Percentiles rank a stretch among this genome's conserved stretches.
Conservation (phyloP, 2,329 filamentous ascomycete species). For the Cladophialophora exuberans region DNA sequence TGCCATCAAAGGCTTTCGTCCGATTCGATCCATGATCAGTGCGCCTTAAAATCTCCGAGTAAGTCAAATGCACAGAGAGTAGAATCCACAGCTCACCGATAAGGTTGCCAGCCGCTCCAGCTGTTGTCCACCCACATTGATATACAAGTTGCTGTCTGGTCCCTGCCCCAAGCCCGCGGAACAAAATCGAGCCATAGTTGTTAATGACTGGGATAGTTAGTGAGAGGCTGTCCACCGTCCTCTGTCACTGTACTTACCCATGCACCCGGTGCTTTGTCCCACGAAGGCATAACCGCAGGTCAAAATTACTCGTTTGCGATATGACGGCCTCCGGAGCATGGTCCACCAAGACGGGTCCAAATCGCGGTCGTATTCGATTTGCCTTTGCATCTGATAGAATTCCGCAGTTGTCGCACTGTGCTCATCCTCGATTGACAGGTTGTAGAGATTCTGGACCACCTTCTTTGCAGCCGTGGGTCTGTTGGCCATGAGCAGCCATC, state of each 20-base stretch:
- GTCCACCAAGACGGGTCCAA: constrained; percentile 5
- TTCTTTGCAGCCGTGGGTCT: too few species aligned
- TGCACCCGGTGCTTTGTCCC: constrained; percentile 37
- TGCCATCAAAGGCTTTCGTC: constrained; percentile 13
- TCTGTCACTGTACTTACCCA: too few species aligned
- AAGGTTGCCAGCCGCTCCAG: too few species aligned
- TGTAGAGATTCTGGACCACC: too few species aligned
- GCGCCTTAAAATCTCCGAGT: not conserved
- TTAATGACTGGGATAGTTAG: too few species aligned
- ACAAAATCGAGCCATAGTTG: too few species aligned
- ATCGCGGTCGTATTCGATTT: constrained; percentile 10
- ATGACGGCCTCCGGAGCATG: constrained; percentile 10
- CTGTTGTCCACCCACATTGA: constrained; percentile 2
- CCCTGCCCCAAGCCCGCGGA: constrained; percentile 40
- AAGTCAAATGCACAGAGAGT: constrained; percentile 1
- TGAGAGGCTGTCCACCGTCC: too few species aligned
- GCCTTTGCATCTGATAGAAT: constrained; percentile 25
- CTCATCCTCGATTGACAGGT: too few species aligned
- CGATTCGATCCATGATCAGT: not conserved
- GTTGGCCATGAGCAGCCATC: constrained; percentile 57
- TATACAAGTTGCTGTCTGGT: constrained; percentile 16
- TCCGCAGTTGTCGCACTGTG: too few species aligned
- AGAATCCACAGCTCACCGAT: too few species aligned
- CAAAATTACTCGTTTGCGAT: constrained; percentile 13
- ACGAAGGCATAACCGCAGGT: constrained; percentile 1